Conservation (phyloP, 441 rosid species). For the Populus trichocarpa region DNA sequence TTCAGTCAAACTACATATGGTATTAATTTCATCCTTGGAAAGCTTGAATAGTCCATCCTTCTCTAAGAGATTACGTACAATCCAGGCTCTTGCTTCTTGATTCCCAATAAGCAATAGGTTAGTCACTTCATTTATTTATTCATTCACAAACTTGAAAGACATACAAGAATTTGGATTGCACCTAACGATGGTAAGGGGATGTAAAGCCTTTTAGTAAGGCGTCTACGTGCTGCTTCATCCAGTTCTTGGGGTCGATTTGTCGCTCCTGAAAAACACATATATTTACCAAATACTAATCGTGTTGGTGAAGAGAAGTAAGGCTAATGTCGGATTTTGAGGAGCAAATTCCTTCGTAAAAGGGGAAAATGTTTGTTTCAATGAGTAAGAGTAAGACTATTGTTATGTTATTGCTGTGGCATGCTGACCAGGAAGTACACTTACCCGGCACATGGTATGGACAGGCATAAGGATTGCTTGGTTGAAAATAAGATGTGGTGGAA, state of each 20-base stretch:
- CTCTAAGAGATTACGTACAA: constrained; percentile 63
- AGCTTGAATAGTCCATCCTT: constrained; percentile 87
- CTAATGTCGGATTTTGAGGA: not conserved
- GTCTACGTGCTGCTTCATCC: constrained; percentile 94
- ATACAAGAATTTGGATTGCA: constrained; percentile 22
- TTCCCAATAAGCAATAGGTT: constrained; percentile 22
- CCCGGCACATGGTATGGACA: not conserved
- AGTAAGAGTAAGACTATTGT: not conserved
- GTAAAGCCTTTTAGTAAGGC: constrained; percentile 89
- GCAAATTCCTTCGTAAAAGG: not conserved
- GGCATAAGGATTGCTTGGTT: not conserved
- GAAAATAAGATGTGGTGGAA: constrained; percentile 1
- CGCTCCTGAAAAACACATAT: constrained; percentile 60
- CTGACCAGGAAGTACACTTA: not conserved
- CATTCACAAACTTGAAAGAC: constrained; percentile 14
- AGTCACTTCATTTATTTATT: constrained; percentile 1
- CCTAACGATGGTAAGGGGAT: constrained; percentile 95
- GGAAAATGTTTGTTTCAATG: not conserved
- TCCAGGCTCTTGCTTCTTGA: constrained; percentile 97
- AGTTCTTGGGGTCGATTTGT: constrained; percentile 98
- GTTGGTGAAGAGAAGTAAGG: not conserved
- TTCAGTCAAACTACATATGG: constrained; percentile 75
- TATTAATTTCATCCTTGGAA: constrained; percentile 55
- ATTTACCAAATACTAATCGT: not conserved
- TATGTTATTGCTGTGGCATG: not conserved